A percentile compares a stretch with the other conserved stretches of the same genome.
These are phyloP conservation scores for Leishmania braziliensis DNA, from an alignment of 208 protist species.

Conservation along the genomic window DNA sequence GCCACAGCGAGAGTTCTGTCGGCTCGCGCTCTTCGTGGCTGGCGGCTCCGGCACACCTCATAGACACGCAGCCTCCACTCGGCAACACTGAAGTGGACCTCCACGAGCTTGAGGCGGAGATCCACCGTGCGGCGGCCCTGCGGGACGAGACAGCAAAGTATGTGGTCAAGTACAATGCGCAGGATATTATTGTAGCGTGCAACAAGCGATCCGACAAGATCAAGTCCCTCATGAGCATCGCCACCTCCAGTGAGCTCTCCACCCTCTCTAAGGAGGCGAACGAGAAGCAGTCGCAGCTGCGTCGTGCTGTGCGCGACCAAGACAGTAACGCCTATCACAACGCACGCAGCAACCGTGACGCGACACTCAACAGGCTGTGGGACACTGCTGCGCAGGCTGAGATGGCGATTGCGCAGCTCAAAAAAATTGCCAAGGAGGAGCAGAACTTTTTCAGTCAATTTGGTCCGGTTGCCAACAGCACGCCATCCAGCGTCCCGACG, in stretches of 20 bases:
- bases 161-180: conserved; percentile 7
- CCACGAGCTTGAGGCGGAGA: conserved; percentile 1
- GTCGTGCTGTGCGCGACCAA: conserved; percentile 35
- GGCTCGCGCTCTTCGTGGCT: conserved; percentile 7
- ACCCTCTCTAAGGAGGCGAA: conserved; percentile 35
- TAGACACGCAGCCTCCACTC: background rate
- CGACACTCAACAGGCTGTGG: conserved; percentile 44
- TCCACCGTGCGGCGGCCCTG: conserved; percentile 6
- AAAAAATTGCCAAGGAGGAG: conserved; percentile 47
- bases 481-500: background rate
- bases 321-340: conserved; percentile 44
- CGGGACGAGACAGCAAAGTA: conserved; percentile 23
- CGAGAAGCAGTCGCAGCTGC: conserved; percentile 52
- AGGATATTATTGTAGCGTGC: conserved; percentile 48
- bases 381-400: conserved; percentile 35
- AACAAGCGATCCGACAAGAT: conserved; percentile 33
- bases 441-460: conserved; percentile 43
- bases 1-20: background rate
- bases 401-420: conserved; percentile 46
- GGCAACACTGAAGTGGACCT: conserved; percentile 8
- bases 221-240: conserved; percentile 42
- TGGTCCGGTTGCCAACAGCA: conserved; percentile 1
- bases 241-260: conserved; percentile 40
- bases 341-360: conserved; percentile 45
- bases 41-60: background rate